phyloP scores from a whole-genome alignment of 257 asterid species.

The Ocimum tenuiflorum region DNA sequence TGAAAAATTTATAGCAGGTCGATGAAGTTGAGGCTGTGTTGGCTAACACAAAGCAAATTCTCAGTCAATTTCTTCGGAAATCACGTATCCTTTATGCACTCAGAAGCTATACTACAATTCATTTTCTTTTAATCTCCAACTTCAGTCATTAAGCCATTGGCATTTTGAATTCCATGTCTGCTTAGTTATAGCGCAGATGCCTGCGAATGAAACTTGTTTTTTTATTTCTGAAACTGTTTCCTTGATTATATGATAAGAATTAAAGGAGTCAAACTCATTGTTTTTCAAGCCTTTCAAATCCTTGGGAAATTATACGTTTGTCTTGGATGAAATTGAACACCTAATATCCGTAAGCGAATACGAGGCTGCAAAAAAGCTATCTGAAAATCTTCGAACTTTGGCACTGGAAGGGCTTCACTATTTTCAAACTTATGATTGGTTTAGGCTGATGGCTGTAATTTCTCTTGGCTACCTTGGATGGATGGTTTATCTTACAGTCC shows the following conservation, averaged over 20 bases:
- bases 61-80: conserved; percentile 70
- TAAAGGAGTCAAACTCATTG: conserved; percentile 59
- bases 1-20: conserved; percentile 36
- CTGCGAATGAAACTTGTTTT: background rate
- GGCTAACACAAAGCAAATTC: conserved; percentile 86
- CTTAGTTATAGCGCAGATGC: background rate
- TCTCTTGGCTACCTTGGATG: conserved; percentile 93
- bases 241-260: conserved; percentile 53
- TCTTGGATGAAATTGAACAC: conserved; percentile 58
- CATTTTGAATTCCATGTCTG: background rate
- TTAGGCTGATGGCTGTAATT: conserved; percentile 82
- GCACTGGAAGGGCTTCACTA: conserved; percentile 86
- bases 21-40: conserved; percentile 88
- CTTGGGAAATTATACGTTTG: conserved; percentile 39
- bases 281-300: conserved; percentile 85
- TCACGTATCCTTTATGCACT: conserved; percentile 62
- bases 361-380: conserved; percentile 55
- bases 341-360: conserved; percentile 49
- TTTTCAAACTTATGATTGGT: conserved; percentile 95
- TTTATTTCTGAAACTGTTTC: conserved; percentile 20
- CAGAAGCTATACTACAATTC: background rate
- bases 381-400: conserved; percentile 77
- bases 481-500: conserved; percentile 80
- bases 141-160: conserved; percentile 6
- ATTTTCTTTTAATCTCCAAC: background rate